phyloP scores from a whole-genome alignment of 179 eudicot species.

The Beta corolliflora region DNA sequence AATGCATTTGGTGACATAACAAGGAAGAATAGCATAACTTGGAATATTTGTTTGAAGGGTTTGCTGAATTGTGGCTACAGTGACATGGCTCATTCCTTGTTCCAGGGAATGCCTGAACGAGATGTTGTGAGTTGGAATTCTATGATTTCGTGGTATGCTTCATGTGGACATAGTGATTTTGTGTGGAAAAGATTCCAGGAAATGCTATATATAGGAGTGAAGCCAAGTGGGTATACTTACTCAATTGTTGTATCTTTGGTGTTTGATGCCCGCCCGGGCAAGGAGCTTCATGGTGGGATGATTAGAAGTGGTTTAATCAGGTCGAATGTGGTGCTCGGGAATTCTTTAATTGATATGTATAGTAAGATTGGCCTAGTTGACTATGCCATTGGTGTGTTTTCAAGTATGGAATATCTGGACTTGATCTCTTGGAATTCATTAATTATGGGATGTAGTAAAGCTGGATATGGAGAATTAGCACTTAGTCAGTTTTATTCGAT shows the following conservation, averaged over 20 bases:
- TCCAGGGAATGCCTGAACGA: conserved; percentile 61
- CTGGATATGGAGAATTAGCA: conserved; percentile 29
- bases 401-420: conserved; percentile 39
- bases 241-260: conserved; percentile 39
- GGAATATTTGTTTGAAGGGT: conserved; percentile 68
- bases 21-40: conserved; percentile 58
- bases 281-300: conserved; percentile 45
- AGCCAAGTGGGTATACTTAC: conserved; percentile 38
- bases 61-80: conserved; percentile 39
- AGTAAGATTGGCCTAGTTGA: conserved; percentile 33
- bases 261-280: conserved; percentile 24
- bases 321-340: conserved; percentile 42
- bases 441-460: conserved; percentile 31
- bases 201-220: conserved; percentile 50
- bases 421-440: conserved; percentile 48
- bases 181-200: conserved; percentile 44
- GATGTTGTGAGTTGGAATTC: conserved; percentile 84
- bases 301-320: conserved; percentile 37
- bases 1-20: conserved; percentile 59
- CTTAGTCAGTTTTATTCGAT: conserved; percentile 35
- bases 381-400: conserved; percentile 43
- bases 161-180: conserved; percentile 36
- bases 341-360: conserved; percentile 44
- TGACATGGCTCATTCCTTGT: conserved; percentile 48
- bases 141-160: conserved; percentile 55